Evolutionary conservation across 75 land plant species (phyloP).

Genomic region (Cunninghamia lanceolata): DNA sequence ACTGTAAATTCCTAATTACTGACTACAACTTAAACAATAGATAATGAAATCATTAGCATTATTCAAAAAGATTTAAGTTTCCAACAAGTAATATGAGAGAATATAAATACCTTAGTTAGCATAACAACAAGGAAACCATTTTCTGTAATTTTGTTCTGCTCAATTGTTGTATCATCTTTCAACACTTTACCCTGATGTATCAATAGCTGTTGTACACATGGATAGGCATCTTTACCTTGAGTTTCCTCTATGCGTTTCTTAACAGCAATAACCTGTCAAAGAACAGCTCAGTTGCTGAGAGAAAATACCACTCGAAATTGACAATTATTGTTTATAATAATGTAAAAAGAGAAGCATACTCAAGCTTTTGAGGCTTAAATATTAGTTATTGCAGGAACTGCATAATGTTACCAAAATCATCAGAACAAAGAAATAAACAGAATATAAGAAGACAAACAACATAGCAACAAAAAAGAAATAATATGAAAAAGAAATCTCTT

Average conservation of each 20-base stretch:
- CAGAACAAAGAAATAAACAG: background rate
- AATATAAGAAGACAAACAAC: background rate
- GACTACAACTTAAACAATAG: background rate
- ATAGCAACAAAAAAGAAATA: background rate
- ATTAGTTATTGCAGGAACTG: background rate
- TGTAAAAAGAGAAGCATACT: background rate
- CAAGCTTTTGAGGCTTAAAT: background rate
- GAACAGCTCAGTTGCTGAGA: background rate
- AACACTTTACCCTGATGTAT: constrained; percentile 91
- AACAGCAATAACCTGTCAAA: constrained; percentile 32
- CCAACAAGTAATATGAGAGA: background rate
- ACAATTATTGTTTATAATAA: background rate
- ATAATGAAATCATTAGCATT: background rate
- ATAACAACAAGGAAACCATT: constrained; percentile 91
- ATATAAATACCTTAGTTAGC: constrained; percentile 54
- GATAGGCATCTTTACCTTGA: constrained; percentile 66
- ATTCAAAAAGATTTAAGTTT: background rate
- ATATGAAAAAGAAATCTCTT: too few relatives aligned
- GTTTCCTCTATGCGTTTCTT: constrained; percentile 67
- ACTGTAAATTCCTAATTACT: background rate
- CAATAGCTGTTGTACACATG: constrained; percentile 80
- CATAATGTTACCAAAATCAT: background rate
- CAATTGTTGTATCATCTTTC: constrained; percentile 77
- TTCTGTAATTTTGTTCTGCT: constrained; percentile 73
- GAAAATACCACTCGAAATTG: background rate